Base-by-base conservation (phyloP, 768 basidiomycete species). In the Russula earlei region DNA sequence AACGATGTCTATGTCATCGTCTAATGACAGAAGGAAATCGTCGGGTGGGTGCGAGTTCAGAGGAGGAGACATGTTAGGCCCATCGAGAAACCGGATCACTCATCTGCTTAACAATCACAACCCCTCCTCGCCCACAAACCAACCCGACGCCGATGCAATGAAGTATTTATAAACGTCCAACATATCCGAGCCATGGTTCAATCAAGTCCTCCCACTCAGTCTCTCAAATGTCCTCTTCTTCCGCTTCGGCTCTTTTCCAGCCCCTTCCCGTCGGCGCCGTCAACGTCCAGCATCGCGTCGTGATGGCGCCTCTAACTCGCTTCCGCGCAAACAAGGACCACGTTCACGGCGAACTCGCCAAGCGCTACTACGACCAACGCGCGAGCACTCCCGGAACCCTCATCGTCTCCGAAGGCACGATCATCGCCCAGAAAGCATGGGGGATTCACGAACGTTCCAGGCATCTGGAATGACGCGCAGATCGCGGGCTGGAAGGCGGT, bases 401-500 rank as follows among this genome's bases (percentile, higher is more conserved):
- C 10, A 67, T 81, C 42, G 74, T 87, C 53, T 67, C 79, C 2
- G 83, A 86, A 66, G 82, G 73, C 0, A 80, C 81, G 2, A 69
- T 75, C 49, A 76, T 86, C 46, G 73, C 77, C 0, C 65, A 67
- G 1, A 62, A 74, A 14, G 80, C 81, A 0, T 7, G 79, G 77
- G 3, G 82, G 81, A 1, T 71, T 68, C 40, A 48, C 55, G 1
- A 67, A 79, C 52, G 74, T 77, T 0, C 86, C 85, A 1, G 86
- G 85, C 0, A 79, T 87, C 52, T 87, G 77, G 73, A 79, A 66
- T n/a, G 65, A 75, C 3, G 79, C 76, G 22, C 87, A 91, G 59
- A 75, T 75, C 29, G 56, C 63, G 9, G 73, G 61, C 0, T 83
- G 81, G 82, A 79, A 76, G 61, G 61, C 66, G 62, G 77, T 76